Conservation (phyloP, 495 filamentous ascomycete species). For the Clohesyomyces aquaticus region DNA sequence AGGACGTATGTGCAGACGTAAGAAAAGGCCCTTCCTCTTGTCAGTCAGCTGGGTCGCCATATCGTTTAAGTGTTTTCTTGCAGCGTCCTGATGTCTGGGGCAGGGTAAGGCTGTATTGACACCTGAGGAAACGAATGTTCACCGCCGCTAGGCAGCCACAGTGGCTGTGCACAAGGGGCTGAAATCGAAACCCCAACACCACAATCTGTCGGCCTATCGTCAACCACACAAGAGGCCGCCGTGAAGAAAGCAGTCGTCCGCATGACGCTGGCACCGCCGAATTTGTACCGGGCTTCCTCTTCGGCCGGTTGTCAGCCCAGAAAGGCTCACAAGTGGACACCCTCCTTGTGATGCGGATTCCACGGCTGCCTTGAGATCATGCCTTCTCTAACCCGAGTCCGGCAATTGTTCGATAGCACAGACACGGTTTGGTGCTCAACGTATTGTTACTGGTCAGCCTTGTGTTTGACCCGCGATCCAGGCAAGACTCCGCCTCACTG, state of each 20-base stretch:
- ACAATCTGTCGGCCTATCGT: conserved; percentile 7
- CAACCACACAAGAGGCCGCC: too few relatives aligned
- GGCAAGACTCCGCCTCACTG: conserved; percentile 17
- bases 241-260: neutral
- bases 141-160: neutral
- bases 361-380: conserved; percentile 29
- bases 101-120: conserved; percentile 27
- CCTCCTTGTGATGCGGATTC: conserved; percentile 6
- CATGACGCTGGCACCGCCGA: conserved; percentile 14
- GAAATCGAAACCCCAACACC: neutral
- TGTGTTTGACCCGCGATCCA: conserved; percentile 4
- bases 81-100: conserved; percentile 7
- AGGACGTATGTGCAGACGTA: conserved; percentile 24
- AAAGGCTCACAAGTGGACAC: conserved; percentile 10
- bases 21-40: conserved; percentile 5
- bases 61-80: conserved; percentile 4
- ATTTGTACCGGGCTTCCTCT: neutral
- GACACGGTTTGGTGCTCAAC: neutral
- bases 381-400: conserved; percentile 19
- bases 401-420: conserved; percentile 3
- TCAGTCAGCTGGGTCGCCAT: conserved; percentile 10
- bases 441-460: conserved; percentile 7
- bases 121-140: conserved; percentile 8
- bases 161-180: neutral
- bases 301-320: neutral